Percentiles rank a stretch among this genome's conserved stretches.
Conservation (phyloP, 2,329 filamentous ascomycete species). For the Nemania diffusa region DNA sequence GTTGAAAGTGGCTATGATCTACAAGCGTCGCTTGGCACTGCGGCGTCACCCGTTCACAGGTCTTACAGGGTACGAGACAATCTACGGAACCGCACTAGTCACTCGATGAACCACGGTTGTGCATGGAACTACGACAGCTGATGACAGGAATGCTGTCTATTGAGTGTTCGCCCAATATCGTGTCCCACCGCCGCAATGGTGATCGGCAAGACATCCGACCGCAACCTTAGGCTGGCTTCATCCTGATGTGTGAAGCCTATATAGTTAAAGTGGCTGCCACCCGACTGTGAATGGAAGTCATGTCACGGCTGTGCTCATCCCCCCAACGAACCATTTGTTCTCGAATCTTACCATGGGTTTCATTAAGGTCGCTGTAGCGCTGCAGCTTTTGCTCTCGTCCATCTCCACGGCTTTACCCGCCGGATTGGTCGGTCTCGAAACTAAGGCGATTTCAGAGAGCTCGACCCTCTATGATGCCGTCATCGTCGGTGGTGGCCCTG, state of each 20-base stretch:
- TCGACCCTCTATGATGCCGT: slow-evolving; percentile 34
- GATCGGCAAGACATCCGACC: slow-evolving; percentile 19
- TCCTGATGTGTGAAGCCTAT: neutral
- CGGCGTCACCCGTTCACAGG: slow-evolving; percentile 1
- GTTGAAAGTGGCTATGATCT: slow-evolving; percentile 19
- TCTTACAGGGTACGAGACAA: neutral
- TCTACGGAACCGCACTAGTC: slow-evolving; percentile 2
- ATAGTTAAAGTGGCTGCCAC: neutral
- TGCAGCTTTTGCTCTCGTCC: slow-evolving; percentile 32
- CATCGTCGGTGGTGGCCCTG: slow-evolving; percentile 34
- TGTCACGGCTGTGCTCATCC: neutral
- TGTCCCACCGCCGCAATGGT: slow-evolving; percentile 3
- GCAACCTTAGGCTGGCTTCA: neutral
- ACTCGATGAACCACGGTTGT: slow-evolving; percentile 12
- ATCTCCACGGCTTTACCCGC: slow-evolving; percentile 29
- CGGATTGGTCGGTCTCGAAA: slow-evolving; percentile 1
- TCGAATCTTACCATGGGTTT: slow-evolving; percentile 32
- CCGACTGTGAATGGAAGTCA: neutral
- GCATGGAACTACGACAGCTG: slow-evolving; percentile 15
- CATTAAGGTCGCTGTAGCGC: slow-evolving; percentile 26
- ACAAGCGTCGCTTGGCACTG: slow-evolving; percentile 23
- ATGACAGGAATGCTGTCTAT: slow-evolving; percentile 6
- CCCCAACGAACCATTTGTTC: neutral
- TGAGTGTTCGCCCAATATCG: slow-evolving; percentile 5
- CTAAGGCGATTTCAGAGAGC: neutral